Evolutionary conservation across 768 basidiomycete genomes (phyloP), one percentile per base, ranked within the genome.

Genomic region (Chiua virens): DNA sequence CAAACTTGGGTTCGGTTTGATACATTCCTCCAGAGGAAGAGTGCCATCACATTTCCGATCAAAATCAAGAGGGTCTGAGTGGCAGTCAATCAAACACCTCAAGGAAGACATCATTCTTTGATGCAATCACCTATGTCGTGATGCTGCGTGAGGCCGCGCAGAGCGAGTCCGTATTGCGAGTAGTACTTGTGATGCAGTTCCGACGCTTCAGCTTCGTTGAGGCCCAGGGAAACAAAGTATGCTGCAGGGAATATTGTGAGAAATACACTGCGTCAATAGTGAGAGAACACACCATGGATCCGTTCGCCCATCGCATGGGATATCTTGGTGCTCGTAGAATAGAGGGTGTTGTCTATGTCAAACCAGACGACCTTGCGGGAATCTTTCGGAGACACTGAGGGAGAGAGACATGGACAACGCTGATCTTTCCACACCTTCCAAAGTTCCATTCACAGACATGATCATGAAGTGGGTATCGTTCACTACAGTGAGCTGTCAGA

Each of bases 321-420:
- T 46, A 93, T 89, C 66, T 77, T 82, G 18, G 83, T 75, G 58
- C 79, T 85, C 1, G 87, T 81, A 8, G 89, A 88, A 66, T 93
- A 94, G 15, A 94, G 76, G 3, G 90, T 92, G 60, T 94, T 92
- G 69, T 93, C 92, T 52, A 93, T 89, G 63, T 92, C 91, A 53
- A 93, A 82, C 80, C 85, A 92, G 45, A 90, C 75, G 43, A 91
- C 70, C 54, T 68, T 68, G 14, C 83, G 80, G 35, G 80, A 76
- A 74, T 89, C 87, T 67, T 54, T 52, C 34, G 22, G 11, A 13
- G 14, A 28, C 4, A 23, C 34, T 60, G 39, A 56, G 54, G 49
- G 43, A 20, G 18, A 3, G 15, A 30, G 17, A 36, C 15, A 27
- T n/a, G 9, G 42, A 35, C 7, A 55, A 30, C 27, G 28, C 6